Evolutionary conservation across 1,284 basidiomycete species (phyloP).

Genomic region (Leccinum griseonigrum): DNA sequence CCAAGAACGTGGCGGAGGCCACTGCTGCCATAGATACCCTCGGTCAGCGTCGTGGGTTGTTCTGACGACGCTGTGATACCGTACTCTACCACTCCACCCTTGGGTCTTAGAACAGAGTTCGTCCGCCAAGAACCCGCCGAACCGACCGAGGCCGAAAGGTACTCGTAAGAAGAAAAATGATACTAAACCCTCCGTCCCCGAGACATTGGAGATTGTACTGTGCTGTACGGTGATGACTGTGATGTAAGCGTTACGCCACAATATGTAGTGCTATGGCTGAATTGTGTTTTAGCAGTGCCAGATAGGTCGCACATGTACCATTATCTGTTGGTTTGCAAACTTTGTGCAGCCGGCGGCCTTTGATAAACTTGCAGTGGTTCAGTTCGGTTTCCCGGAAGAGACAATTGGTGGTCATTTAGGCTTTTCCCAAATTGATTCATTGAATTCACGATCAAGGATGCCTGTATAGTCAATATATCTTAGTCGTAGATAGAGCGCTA

Average conservation of each 20-base stretch:
- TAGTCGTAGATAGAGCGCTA: conserved; percentile 32
- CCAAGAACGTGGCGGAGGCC: conserved; percentile 1
- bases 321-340: conserved; percentile 26
- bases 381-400: conserved; percentile 18
- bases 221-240: conserved; percentile 50
- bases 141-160: background rate
- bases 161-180: conserved; percentile 16
- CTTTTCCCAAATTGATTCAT: background rate
- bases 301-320: conserved; percentile 32
- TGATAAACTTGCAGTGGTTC: conserved; percentile 22
- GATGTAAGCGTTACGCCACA: conserved; percentile 40
- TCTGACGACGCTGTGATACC: background rate
- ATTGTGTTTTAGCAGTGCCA: conserved; percentile 20
- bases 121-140: background rate
- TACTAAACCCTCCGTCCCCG: conserved; percentile 17
- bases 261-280: conserved; percentile 4
- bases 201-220: conserved; percentile 52
- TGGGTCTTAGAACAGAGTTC: background rate
- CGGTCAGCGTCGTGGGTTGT: background rate
- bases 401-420: background rate
- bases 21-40: background rate
- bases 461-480: background rate
- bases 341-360: background rate
- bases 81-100: background rate
- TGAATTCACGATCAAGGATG: conserved; percentile 1